phyloP scores from a whole-genome alignment of 1,139 yeast species.

The Candida sp. region DNA sequence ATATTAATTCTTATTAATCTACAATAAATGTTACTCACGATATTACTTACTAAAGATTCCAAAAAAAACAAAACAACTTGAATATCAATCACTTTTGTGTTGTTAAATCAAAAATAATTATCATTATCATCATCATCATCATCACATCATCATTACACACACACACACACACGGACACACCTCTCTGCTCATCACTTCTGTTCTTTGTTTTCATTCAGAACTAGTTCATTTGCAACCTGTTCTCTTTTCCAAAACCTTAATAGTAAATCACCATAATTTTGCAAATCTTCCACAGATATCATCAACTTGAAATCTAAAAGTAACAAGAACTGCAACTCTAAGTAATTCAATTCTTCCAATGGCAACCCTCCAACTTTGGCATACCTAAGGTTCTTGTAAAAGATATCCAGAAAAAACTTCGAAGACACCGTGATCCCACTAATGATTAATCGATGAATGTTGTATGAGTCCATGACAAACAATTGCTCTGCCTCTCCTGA shows the following conservation, averaged over 20 bases:
- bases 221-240: conserved; percentile 45
- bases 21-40: background rate
- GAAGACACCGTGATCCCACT: conserved; percentile 98
- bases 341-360: conserved; percentile 88
- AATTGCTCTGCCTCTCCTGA: conserved; percentile 49
- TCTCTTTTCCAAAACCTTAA: conserved; percentile 85
- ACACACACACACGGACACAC: background rate
- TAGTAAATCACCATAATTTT: conserved; percentile 86
- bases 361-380: conserved; percentile 99
- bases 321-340: conserved; percentile 87
- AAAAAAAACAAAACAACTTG: background rate
- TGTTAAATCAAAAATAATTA: too few relatives aligned
- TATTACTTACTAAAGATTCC: background rate
- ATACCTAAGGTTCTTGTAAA: conserved; percentile 93
- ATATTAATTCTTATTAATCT: background rate
- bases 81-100: too few relatives aligned
- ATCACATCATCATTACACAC: background rate
- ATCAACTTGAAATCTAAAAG: conserved; percentile 85
- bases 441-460: conserved; percentile 90
- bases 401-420: conserved; percentile 94
- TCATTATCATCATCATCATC: background rate
- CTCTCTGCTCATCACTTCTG: background rate
- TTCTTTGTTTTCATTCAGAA: conserved; percentile 14
- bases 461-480: conserved; percentile 95
- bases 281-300: conserved; percentile 91